Conservation (phyloP, 352 stramenopile genomes). For the Pseudoperonospora humuli region DNA sequence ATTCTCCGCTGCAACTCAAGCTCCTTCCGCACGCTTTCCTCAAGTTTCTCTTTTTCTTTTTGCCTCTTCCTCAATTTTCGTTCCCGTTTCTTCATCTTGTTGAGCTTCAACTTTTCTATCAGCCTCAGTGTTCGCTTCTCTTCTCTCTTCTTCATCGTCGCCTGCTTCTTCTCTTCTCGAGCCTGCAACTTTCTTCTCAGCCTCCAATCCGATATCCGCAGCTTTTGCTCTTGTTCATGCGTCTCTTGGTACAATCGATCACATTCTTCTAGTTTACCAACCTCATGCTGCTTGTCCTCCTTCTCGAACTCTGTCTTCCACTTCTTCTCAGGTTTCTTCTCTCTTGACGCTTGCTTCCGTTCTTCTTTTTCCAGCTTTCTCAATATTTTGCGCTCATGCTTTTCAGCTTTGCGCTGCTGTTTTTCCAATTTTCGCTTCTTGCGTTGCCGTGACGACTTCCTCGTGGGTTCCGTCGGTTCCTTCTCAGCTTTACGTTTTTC, state of each 20-base stretch:
- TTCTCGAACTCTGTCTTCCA: background rate
- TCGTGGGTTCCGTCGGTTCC: slow-evolving; percentile 4
- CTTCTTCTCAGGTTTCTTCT: slow-evolving; percentile 4
- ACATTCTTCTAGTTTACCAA: too few relatives aligned
- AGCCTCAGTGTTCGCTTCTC: slow-evolving; percentile 5
- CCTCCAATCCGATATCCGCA: slow-evolving; percentile 12
- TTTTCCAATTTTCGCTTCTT: slow-evolving; percentile 3
- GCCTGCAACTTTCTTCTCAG: slow-evolving; percentile 11
- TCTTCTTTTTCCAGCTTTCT: slow-evolving; percentile 7
- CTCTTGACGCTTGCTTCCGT: slow-evolving; percentile 2
- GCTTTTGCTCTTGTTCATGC: background rate
- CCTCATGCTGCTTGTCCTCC: background rate
- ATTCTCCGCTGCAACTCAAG: slow-evolving; percentile 8
- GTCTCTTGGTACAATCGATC: background rate
- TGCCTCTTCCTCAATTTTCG: background rate
- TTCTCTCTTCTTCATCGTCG: slow-evolving; percentile 2
- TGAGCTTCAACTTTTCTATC: slow-evolving; percentile 2
- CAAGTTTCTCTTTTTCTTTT: slow-evolving; percentile 1
- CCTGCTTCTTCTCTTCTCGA: slow-evolving; percentile 1
- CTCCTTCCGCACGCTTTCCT: background rate
- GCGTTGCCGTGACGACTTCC: slow-evolving; percentile 10
- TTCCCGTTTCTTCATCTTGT: background rate
- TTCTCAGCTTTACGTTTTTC: slow-evolving; percentile 7
- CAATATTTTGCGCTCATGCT: background rate
- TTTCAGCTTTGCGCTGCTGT: slow-evolving; percentile 1